Evolutionary conservation across 768 basidiomycete genomes (phyloP).

Genomic region (Clitopilus passeckerianus): DNA sequence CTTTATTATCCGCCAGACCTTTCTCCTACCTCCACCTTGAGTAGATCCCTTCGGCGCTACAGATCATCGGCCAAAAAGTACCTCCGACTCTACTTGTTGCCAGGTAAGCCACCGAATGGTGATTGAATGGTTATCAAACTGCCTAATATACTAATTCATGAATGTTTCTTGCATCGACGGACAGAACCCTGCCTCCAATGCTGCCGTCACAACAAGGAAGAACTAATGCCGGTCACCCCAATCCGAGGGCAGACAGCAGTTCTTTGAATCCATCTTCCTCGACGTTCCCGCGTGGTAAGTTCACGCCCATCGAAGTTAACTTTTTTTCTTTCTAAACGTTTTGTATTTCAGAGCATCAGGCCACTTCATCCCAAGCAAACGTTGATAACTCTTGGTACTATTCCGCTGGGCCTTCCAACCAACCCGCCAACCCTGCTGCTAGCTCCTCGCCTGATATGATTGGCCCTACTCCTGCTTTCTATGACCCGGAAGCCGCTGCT

Average conservation of each 20-base stretch:
- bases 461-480: conserved; percentile 48
- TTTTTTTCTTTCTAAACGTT: conserved; percentile 5
- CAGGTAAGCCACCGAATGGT: conserved; percentile 17
- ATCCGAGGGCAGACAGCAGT: conserved; percentile 17
- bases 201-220: conserved; percentile 26
- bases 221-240: conserved; percentile 23
- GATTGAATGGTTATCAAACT: conserved; percentile 10
- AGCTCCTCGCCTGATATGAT: conserved; percentile 40
- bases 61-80: conserved; percentile 21
- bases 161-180: conserved; percentile 8
- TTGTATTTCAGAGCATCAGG: conserved; percentile 6
- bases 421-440: neutral
- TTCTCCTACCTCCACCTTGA: conserved; percentile 15
- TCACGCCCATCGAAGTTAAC: neutral
- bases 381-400: neutral
- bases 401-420: neutral
- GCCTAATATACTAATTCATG: conserved; percentile 16
- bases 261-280: conserved; percentile 15
- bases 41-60: neutral
- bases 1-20: conserved; percentile 4
- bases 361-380: neutral
- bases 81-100: conserved; percentile 19
- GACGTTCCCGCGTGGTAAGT: conserved; percentile 17
- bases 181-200: conserved; percentile 14
- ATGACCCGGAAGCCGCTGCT: conserved; percentile 38